A percentile compares a stretch with the other conserved stretches of the same genome.
phyloP scores from a whole-genome alignment of 371 early-diverging fungal species.

The Mortierella sp. region DNA sequence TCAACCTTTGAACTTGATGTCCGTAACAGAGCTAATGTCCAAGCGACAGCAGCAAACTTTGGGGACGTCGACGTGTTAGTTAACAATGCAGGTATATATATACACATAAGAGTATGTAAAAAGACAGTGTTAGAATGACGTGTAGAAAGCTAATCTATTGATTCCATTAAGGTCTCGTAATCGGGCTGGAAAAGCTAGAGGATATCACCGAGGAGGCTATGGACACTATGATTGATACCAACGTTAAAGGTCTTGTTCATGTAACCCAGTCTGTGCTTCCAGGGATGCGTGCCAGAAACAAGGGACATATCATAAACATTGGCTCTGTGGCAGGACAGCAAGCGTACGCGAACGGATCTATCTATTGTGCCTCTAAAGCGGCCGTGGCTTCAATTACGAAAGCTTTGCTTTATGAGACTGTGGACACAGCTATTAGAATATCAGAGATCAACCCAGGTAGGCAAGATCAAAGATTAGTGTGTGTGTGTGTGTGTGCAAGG shows the following conservation, averaged over 20 bases:
- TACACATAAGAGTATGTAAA: not conserved
- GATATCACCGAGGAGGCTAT: slow-evolving; percentile 72
- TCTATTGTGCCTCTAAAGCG: slow-evolving; percentile 94
- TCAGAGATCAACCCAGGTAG: slow-evolving; percentile 84
- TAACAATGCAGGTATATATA: slow-evolving; percentile 71
- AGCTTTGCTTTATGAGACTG: slow-evolving; percentile 84
- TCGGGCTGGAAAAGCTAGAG: slow-evolving; percentile 85
- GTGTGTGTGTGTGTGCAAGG: not conserved
- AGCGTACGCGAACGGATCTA: slow-evolving; percentile 81
- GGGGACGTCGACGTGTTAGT: slow-evolving; percentile 85
- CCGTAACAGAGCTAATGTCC: slow-evolving; percentile 68
- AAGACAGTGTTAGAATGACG: not conserved
- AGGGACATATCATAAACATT: slow-evolving; percentile 92
- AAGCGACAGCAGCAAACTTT: slow-evolving; percentile 65
- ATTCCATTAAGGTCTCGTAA: slow-evolving; percentile 72
- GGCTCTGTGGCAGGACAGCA: slow-evolving; percentile 76
- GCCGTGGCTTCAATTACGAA: slow-evolving; percentile 90
- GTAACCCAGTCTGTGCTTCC: slow-evolving; percentile 90
- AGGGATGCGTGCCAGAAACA: slow-evolving; percentile 79
- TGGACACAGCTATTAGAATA: slow-evolving; percentile 82
- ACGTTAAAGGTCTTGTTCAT: slow-evolving; percentile 87
- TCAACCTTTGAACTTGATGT: slow-evolving; percentile 83
- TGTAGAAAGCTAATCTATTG: not conserved
- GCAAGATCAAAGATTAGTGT: slow-evolving; percentile 38
- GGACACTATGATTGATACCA: slow-evolving; percentile 91